Evolutionary conservation across 805 yeast genomes (phyloP).

Genomic region (Cyberlindnera galapagoensis): DNA sequence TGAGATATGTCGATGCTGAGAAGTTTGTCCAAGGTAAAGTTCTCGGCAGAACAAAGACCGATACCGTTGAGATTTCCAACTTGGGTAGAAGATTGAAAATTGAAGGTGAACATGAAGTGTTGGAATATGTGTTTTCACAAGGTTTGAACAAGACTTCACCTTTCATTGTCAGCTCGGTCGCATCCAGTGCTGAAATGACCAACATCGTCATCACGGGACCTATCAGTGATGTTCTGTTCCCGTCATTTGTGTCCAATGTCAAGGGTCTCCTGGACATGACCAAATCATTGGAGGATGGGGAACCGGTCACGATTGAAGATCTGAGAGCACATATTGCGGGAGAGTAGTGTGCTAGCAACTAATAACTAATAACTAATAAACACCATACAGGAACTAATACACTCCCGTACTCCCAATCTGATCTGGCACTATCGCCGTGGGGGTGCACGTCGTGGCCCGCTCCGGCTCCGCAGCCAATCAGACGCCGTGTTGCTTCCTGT

Average conservation of each 20-base stretch:
- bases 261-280: not conserved
- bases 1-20: constrained; percentile 3
- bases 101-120: not conserved
- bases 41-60: not conserved
- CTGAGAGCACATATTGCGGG: no score
- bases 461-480: no score
- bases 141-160: constrained; percentile 1
- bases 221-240: not conserved
- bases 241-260: not conserved
- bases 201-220: not conserved
- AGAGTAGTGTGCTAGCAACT: no score
- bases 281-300: not conserved
- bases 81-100: constrained; percentile 4
- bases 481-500: no score
- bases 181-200: not conserved
- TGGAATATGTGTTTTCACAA: constrained; percentile 10
- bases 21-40: constrained; percentile 1
- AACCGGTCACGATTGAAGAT: not conserved
- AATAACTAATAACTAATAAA: no score
- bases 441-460: no score
- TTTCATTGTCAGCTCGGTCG: not conserved
- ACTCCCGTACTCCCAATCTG: no score
- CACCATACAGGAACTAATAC: no score
- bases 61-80: constrained; percentile 9
- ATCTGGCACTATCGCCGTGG: no score